Conservation (phyloP, 2,329 filamentous ascomycete genomes). For the Pseudohalonectria lignicola region DNA sequence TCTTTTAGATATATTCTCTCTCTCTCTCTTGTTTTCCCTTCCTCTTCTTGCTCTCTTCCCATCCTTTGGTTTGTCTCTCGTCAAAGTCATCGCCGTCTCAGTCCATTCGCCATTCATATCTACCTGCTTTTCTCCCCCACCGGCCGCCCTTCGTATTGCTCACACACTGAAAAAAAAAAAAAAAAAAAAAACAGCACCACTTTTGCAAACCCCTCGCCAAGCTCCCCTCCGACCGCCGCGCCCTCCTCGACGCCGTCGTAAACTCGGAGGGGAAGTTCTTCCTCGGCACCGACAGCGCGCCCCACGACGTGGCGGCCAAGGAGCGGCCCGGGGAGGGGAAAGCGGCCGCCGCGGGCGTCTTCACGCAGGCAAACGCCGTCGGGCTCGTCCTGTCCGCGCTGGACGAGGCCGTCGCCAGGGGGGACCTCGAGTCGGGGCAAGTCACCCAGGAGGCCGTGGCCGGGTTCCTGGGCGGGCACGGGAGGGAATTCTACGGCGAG, state of each 20-base stretch:
- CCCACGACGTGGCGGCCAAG: slow-evolving; percentile 49
- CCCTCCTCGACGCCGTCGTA: slow-evolving; percentile 54
- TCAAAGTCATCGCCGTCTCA: too few relatives aligned
- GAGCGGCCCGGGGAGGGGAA: slow-evolving; percentile 33
- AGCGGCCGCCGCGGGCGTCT: slow-evolving; percentile 58
- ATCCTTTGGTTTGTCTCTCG: too few relatives aligned
- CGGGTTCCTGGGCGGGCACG: slow-evolving; percentile 41
- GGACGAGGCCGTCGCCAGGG: slow-evolving; percentile 47
- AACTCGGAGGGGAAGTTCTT: slow-evolving; percentile 58
- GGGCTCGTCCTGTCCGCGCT: slow-evolving; percentile 46
- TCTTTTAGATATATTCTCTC: too few relatives aligned
- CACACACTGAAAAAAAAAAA: too few relatives aligned
- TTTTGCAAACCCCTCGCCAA: slow-evolving; percentile 76
- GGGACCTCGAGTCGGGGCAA: slow-evolving; percentile 37
- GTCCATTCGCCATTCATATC: too few relatives aligned
- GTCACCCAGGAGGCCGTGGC: slow-evolving; percentile 43
- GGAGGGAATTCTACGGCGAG: slow-evolving; percentile 38
- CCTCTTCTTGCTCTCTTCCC: slow-evolving; percentile 16
- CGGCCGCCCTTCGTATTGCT: too few relatives aligned
- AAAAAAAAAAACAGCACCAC: too few relatives aligned
- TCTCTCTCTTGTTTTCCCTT: neutral
- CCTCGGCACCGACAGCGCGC: slow-evolving; percentile 63
- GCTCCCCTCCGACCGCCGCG: slow-evolving; percentile 59
- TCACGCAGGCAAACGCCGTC: slow-evolving; percentile 63
- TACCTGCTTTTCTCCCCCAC: too few relatives aligned